These are phyloP conservation scores for Kodamaea kaohsiungensis DNA, from an alignment of 805 yeast genomes.

Conservation along the genomic window DNA sequence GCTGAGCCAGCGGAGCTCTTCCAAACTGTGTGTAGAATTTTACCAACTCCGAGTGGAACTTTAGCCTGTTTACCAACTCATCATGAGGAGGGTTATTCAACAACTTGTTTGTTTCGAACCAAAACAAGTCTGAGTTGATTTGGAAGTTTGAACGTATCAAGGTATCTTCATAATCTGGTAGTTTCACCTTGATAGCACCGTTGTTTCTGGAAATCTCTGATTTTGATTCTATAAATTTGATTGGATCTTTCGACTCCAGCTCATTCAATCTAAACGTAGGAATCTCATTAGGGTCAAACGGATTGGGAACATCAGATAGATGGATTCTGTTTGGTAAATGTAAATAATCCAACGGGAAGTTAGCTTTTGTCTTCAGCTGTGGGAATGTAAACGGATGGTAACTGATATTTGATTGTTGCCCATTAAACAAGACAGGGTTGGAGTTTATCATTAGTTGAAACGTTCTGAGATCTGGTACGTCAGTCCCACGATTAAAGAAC, in stretches of 20 bases:
- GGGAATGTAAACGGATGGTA: slow-evolving; percentile 49
- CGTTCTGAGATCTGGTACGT: slow-evolving; percentile 25
- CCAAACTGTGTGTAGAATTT: slow-evolving; percentile 34
- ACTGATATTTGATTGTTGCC: slow-evolving; percentile 27
- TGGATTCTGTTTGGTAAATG: slow-evolving; percentile 32
- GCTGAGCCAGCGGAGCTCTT: neutral
- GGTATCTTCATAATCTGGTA: slow-evolving; percentile 45
- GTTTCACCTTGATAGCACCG: slow-evolving; percentile 76
- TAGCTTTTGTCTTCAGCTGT: slow-evolving; percentile 45
- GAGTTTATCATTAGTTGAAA: slow-evolving; percentile 17
- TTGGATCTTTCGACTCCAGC: slow-evolving; percentile 59
- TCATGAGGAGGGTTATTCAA: slow-evolving; percentile 40
- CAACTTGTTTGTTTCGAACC: slow-evolving; percentile 54
- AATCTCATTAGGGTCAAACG: slow-evolving; percentile 20
- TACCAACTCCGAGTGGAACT: slow-evolving; percentile 49
- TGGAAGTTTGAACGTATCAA: slow-evolving; percentile 23
- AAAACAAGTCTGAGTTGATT: slow-evolving; percentile 47
- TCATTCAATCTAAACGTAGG: slow-evolving; percentile 61
- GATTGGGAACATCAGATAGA: slow-evolving; percentile 14
- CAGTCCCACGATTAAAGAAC: slow-evolving; percentile 21
- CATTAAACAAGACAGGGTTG: slow-evolving; percentile 21
- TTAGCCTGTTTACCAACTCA: slow-evolving; percentile 44
- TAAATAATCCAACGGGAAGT: slow-evolving; percentile 44
- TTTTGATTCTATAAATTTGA: slow-evolving; percentile 58
- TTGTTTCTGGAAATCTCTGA: slow-evolving; percentile 51